These are phyloP conservation scores for Albugo laibachii DNA, from an alignment of 352 stramenopile genomes.

Conservation along the genomic window DNA sequence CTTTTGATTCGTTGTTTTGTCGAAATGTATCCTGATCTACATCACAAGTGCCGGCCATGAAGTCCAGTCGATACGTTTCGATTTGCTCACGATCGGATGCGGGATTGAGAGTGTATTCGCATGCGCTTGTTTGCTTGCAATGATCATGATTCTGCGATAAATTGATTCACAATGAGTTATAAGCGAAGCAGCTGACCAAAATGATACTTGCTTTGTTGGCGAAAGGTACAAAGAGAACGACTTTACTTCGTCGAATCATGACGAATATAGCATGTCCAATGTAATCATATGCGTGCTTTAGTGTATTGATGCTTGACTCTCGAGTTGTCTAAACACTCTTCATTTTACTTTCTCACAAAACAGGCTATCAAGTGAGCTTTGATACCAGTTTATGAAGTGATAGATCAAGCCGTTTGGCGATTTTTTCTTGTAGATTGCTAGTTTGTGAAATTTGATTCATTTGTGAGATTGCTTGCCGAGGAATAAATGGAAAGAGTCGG, in stretches of 20 bases:
- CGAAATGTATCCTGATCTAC: too few relatives aligned
- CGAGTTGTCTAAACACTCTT: constrained; percentile 26
- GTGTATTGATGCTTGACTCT: constrained; percentile 85
- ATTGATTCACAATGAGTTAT: constrained; percentile 18
- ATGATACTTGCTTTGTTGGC: constrained; percentile 84
- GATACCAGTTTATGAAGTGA: constrained; percentile 77
- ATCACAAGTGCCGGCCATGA: too few relatives aligned
- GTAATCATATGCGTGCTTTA: constrained; percentile 97
- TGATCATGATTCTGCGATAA: not conserved
- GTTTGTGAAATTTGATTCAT: constrained; percentile 50
- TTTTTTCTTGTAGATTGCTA: constrained; percentile 21
- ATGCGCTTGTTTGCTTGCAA: constrained; percentile 39
- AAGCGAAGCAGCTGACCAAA: constrained; percentile 19
- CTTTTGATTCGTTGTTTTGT: too few relatives aligned
- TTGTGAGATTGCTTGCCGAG: constrained; percentile 13
- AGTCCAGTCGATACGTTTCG: constrained; percentile 99
- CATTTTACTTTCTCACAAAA: constrained; percentile 17
- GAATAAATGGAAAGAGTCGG: constrained; percentile 25
- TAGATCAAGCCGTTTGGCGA: constrained; percentile 79
- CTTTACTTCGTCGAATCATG: constrained; percentile 89
- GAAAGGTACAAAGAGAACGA: constrained; percentile 95
- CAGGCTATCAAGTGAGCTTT: not conserved
- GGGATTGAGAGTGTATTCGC: too few relatives aligned
- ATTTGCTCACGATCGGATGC: constrained; percentile 98
- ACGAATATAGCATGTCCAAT: constrained; percentile 98